Evolutionary conservation across 441 rosid species (phyloP), one percentile per base, ranked within the genome.

Genomic region (Viola pubescens): DNA sequence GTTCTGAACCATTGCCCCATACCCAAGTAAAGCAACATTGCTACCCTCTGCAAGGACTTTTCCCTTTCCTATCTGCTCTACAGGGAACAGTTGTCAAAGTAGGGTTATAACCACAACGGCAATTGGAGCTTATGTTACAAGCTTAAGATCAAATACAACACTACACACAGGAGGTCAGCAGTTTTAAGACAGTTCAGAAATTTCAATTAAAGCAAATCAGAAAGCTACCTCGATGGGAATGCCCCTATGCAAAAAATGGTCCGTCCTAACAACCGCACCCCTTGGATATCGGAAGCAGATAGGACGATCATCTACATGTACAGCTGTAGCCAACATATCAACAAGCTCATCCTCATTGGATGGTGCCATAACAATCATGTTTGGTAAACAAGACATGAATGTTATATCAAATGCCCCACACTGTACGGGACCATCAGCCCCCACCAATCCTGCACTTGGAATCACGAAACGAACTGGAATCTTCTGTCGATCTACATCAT

Each of bases 301-400:
- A 0, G 97, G 98, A 6, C 73, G 81, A 77, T 89, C 96, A 74
- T 87, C 69, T 50, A 84, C 62, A 48, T 59, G 54, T 70, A 74
- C 83, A 49, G 96, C 94, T 63, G 95, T 91, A 50, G 94, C 86
- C 67, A 91, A 94, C 98, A 91, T 91, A 75, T 82, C 71, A 40
- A 81, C 83, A 54, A 91, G 85, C 82, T 87, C 94, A 64, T 85
- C 86, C 78, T 89, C 98, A 37, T 89, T 75, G 1, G 97, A 82
- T 58, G 98, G 94, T 44, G 98, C 97, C 98, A 91, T 89, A 61
- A 88, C 87, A 66, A 91, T 78, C 98, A 91, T 91, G 77, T 84
- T 89, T 59, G 98, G 98, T 77, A 91, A 81, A 53, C 87, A 89
- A 68, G 98, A 85, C 97, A 91, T 87, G 69, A 80, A 91, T 51